Base-by-base conservation (phyloP, 768 basidiomycete genomes). In the Scleroderma citrinum region DNA sequence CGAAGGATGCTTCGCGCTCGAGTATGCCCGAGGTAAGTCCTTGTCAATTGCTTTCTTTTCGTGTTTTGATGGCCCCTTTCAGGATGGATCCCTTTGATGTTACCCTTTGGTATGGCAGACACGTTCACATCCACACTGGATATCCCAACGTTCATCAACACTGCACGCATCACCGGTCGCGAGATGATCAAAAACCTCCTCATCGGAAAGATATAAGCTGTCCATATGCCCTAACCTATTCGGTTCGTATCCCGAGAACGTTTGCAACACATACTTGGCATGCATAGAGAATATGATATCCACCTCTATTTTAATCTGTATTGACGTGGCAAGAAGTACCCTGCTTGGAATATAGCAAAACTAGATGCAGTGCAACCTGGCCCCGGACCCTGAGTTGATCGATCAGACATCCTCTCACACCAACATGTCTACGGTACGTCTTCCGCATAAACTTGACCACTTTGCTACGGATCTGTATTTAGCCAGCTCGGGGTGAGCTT, bases 81-180 rank as follows among this genome's bases (percentile, higher is more conserved):
- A 96, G 94, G 95, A 20, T 98, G 95, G 93, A 97, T 99, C 57
- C 95, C 96, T 0, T 71, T 85, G 39, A 97, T 97, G 95, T 64
- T 97, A 52, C 93, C 93, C 0, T 97, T 99, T 58, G 96, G 96
- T 0, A 77, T 92, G 48, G 83, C 85, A 24, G 96, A 99, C 67
- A 75, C 73, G 4, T 58, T 98, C 44, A 80, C 83, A 13, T 97
- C 95, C 14, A 97, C 95, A 2, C 79, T 97, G 17, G 95, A 99
- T 69, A 55, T 91, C 49, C 77, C 78, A 14, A 89, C 93, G 1
- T 68, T 96, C 45, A 92, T 84, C 63, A 74, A 83, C 57, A 97
- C 93, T 0, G 70, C 76, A 7, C 70, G 80, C 26, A 77, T 95
- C 52, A 90, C 92, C 0, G 93, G 68, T 5, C 74, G 91, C 52